Base-by-base conservation (phyloP, 345 rosid species). In the Moricandia moricandioides region DNA sequence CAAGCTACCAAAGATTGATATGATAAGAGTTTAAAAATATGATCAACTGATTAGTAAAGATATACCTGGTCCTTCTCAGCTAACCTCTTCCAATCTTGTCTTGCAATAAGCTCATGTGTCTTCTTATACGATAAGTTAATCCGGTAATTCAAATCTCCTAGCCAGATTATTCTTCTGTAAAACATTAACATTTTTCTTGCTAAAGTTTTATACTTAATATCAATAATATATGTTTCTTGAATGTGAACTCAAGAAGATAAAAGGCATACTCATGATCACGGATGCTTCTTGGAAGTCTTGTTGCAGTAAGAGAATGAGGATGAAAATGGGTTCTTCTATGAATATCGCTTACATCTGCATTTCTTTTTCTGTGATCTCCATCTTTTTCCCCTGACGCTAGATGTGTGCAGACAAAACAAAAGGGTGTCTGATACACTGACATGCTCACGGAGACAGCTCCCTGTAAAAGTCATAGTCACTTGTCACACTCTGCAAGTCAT, bases 101-200 rank as follows among this genome's bases (percentile, higher is more conserved):
- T 83, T 63, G 87, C 79, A 72, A 93, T 88, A 65, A 89, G 86
- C 64, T 89, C 91, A 65, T 76, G 84, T 52, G 86, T 83, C 82
- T 83, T 81, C 72, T 88, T 88, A 64, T 91, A 89, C 2, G 92
- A 76, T 74, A 88, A 80, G 76, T 89, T 89, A 80, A 93, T 83
- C 34, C 98, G 91, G 78, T 91, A 93, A 74, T 93, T 93, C 75
- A 93, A 79, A 83, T 93, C 98, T 65, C 98, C 98, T 16, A 93
- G 72, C 97, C 97, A 93, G 65, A 93, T 82, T 54, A 91, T 85
- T 82, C 74, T 86, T 62, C 98, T 93, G 62, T 51, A 49, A 2
- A 59, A 31, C 39, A 62, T 2, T 11, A 11, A 88, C 85, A 84
- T 9, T 55, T 2, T 0, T 35, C 17, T 14, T 14, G 21, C 26